Base-by-base conservation (phyloP, 768 basidiomycete genomes). In the Mycena epipterygia region DNA sequence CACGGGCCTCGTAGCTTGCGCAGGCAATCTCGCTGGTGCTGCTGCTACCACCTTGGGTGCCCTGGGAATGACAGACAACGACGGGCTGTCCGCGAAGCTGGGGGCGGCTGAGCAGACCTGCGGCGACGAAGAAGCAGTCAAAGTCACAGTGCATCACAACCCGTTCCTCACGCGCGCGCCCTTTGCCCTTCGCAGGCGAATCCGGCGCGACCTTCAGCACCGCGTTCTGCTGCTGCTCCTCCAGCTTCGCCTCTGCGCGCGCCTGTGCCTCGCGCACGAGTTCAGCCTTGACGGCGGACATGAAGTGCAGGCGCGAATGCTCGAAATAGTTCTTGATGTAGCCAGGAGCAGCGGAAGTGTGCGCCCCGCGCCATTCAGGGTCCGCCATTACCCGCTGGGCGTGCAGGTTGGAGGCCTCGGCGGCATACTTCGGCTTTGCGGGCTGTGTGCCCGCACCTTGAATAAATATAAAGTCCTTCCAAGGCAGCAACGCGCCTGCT, bases 11-110 rank as follows among this genome's bases (percentile, higher is more conserved):
- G 75, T 99, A 99, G 77, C 95, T 97, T 13, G 94, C 89, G 75
- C 94, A 95, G 0, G 98, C 96, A 70, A 99, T 93, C 79, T 98
- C 97, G 73, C 95, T 97, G 37, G 97, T 98, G 64, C 94, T 95
- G 13, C 90, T 88, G 27, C 80, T 82, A 9, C 93, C 93, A 4
- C 91, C 94, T 72, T 91, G 90, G 2, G 78, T 81, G 0, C 92
- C 92, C 76, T 95, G 95, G 11, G 96, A 95, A 81, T 99, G 98
- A 76, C 98, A 99, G 0, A 99, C 98, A 0, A 97, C 96, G 12
- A 93, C 91, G 0, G 98, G 95, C 78, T 93, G 95, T 1, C 96
- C 96, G 61, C 89, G 89, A 51, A 98, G 81, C 68, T 97, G 88
- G 0, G 95, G 95, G 2, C 96, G 85, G 66, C 86, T 89, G 2